Percentiles rank a stretch among this genome's conserved stretches.
These are phyloP conservation scores for Cryomyces antarcticus DNA, from an alignment of 495 filamentous ascomycete genomes.

Conservation along the genomic window DNA sequence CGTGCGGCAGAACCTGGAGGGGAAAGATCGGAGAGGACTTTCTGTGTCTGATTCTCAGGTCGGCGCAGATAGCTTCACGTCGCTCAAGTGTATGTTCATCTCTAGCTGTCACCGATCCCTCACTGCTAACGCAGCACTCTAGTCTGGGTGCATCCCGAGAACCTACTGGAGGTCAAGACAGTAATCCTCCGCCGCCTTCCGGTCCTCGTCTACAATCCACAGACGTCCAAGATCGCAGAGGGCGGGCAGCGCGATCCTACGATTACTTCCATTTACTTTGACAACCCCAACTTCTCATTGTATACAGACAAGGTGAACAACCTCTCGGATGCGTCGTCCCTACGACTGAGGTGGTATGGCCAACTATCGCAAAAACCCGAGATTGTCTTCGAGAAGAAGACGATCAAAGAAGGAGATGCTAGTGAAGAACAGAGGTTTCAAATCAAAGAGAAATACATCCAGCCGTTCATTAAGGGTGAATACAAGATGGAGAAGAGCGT, in stretches of 20 bases:
- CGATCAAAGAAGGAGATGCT: conserved; percentile 47
- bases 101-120: background rate
- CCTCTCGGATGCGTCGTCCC: conserved; percentile 54
- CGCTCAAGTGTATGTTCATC: conserved; percentile 58
- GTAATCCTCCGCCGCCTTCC: conserved; percentile 77
- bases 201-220: conserved; percentile 78
- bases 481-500: conserved; percentile 86
- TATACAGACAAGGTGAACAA: conserved; percentile 72
- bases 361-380: conserved; percentile 57
- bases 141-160: conserved; percentile 93
- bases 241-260: conserved; percentile 63
- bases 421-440: conserved; percentile 59
- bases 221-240: conserved; percentile 56
- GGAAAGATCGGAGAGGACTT: conserved; percentile 16
- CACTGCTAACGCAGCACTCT: background rate
- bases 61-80: conserved; percentile 53
- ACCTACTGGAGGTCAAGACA: conserved; percentile 89
- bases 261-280: conserved; percentile 91
- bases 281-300: conserved; percentile 62
- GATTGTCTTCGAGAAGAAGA: conserved; percentile 77
- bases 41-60: conserved; percentile 18
- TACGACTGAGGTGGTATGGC: conserved; percentile 83
- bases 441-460: conserved; percentile 86
- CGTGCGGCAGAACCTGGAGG: conserved; percentile 60
- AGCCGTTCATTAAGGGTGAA: conserved; percentile 65